phyloP scores from a whole-genome alignment of 2,329 filamentous ascomycete genomes.

The Aspergillus unguis region DNA sequence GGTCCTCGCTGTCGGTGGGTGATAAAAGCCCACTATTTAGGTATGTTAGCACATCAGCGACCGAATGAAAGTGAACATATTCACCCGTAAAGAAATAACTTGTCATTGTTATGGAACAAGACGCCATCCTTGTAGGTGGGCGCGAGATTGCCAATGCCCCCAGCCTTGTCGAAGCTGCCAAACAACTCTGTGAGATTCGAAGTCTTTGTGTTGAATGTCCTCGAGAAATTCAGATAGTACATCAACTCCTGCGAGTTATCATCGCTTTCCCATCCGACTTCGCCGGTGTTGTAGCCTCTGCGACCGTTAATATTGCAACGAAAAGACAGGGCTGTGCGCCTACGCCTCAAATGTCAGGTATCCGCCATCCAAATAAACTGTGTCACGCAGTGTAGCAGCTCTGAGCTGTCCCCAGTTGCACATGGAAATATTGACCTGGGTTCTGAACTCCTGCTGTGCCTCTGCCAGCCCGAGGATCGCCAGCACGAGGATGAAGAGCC shows the following conservation, averaged over 20 bases:
- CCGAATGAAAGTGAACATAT: too few relatives aligned
- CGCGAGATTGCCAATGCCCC: conserved; percentile 50
- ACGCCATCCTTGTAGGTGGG: conserved; percentile 61
- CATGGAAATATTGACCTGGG: conserved; percentile 57
- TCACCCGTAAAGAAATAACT: conserved; percentile 62
- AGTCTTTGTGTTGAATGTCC: conserved; percentile 50
- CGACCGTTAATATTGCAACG: not conserved
- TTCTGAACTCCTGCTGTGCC: too few relatives aligned
- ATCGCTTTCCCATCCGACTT: not conserved
- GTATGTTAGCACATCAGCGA: not conserved
- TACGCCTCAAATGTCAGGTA: conserved; percentile 28
- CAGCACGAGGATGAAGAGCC: too few relatives aligned
- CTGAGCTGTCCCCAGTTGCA: conserved; percentile 54
- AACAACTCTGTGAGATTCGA: conserved; percentile 56
- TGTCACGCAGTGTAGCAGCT: conserved; percentile 55
- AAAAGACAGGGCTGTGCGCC: not conserved
- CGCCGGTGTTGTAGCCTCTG: not conserved
- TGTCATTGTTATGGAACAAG: conserved; percentile 62
- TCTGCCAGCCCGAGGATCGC: too few relatives aligned
- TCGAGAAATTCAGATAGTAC: conserved; percentile 58
- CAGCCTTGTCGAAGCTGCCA: conserved; percentile 48
- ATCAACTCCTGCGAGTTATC: conserved; percentile 54
- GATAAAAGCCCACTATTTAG: conserved; percentile 45
- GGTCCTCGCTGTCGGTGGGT: conserved; percentile 31
- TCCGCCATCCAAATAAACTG: conserved; percentile 65